These are phyloP conservation scores for Lomentospora prolificans DNA, from an alignment of 2,329 filamentous ascomycete species.

Conservation along the genomic window DNA sequence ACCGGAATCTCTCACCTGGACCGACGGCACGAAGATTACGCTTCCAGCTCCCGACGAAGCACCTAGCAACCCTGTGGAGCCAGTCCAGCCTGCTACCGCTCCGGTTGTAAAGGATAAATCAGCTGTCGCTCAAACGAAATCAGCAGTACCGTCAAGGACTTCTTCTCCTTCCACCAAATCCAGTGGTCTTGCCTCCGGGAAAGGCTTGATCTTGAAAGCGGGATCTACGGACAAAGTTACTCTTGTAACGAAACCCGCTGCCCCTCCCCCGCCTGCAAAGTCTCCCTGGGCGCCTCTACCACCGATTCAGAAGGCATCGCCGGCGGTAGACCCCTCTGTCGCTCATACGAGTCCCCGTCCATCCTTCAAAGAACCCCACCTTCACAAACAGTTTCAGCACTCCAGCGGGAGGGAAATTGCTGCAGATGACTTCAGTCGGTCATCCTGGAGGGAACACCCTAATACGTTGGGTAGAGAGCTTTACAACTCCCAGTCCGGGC, in stretches of 20 bases:
- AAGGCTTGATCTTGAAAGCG: conserved; percentile 56
- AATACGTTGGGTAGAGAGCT: conserved; percentile 60
- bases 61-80: conserved; percentile 6
- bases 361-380: conserved; percentile 41
- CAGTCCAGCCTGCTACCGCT: conserved; percentile 13
- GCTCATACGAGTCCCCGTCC: conserved; percentile 34
- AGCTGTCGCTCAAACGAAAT: conserved; percentile 32
- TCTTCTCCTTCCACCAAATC: conserved; percentile 33
- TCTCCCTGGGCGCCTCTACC: conserved; percentile 88
- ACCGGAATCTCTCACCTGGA: conserved; percentile 78
- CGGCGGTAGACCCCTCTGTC: conserved; percentile 46
- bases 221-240: conserved; percentile 59
- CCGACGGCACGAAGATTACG: conserved; percentile 75
- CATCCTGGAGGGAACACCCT: conserved; percentile 66
- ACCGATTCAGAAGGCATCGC: conserved; percentile 72
- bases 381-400: conserved; percentile 37
- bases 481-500: conserved; percentile 90
- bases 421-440: conserved; percentile 84
- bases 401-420: conserved; percentile 67
- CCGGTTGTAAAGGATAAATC: conserved; percentile 18
- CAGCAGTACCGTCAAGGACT: conserved; percentile 25
- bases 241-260: conserved; percentile 61
- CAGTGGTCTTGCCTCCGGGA: conserved; percentile 40
- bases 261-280: conserved; percentile 61
- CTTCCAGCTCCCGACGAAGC: conserved; percentile 53